Evolutionary conservation across 1,284 basidiomycete genomes (phyloP), one percentile per base, ranked within the genome.

Genomic region (Athelia psychrophila): DNA sequence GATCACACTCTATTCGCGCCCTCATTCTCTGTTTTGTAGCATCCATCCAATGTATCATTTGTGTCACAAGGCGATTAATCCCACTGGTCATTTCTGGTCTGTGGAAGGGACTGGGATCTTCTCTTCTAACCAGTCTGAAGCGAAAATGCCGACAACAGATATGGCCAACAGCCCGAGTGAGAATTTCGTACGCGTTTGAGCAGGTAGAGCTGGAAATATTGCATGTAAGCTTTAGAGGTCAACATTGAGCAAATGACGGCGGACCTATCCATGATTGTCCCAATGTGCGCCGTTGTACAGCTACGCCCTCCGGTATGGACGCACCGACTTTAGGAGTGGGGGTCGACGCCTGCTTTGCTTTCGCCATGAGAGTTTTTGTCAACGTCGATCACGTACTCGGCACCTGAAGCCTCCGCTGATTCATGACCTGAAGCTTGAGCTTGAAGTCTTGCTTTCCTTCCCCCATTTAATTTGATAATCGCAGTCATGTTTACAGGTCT

Each of bases 401-500:
- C 27, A 30, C 27, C 27, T 30, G 27, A 30, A 30, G 27, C n/a
- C n/a, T n/a, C n/a, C n/a, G n/a, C n/a, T n/a, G n/a, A n/a, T n/a
- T n/a, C n/a, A n/a, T n/a, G n/a, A n/a, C n/a, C n/a, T n/a, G n/a
- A n/a, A n/a, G n/a, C n/a, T n/a, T n/a, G n/a, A n/a, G n/a, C n/a
- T n/a, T n/a, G n/a, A n/a, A n/a, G n/a, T n/a, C n/a, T n/a, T n/a
- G n/a, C 16, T 9, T 42, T n/a, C 20, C 38, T 42, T 42, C 38
- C n/a, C 8, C n/a, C n/a, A 6, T 6, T 5, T 6, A 42, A 6
- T 9, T 42, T 42, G 6, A 42, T n/a, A 5, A 48, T 16, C n/a
- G 8, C 15, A 30, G 27, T 13, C 27, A 84, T 86, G 84, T 86
- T 86, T 65, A 88, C 86, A 56, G 86, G 86, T 61, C 75, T 88